Evolutionary conservation across 1,139 yeast genomes (phyloP), one percentile per base, ranked within the genome.

Genomic region (Hemisphaericaspora lyxosophila): DNA sequence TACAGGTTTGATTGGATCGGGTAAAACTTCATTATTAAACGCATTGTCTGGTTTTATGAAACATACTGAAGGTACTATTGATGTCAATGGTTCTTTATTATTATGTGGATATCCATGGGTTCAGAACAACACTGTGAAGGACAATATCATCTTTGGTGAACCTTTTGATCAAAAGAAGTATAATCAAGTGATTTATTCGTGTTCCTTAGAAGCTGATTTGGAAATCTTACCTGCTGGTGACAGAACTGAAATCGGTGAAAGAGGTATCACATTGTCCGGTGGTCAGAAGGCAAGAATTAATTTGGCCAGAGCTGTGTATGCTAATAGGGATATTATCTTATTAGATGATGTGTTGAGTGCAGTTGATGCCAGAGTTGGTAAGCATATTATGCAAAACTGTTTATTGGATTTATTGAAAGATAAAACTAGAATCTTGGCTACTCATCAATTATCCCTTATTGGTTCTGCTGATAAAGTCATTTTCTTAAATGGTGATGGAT

Each of bases 1-100:
- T n/a, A 80, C 86, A 2, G 94, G 94, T 25, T 56, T 77, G 6
- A 80, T 83, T 51, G 92, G 92, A 2, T 68, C 85, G 0, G 94
- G 94, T 34, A 84, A 85, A 50, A 68, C 85, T 0, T 79, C 88
- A 2, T 61, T 84, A 34, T 64, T 84, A 30, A 62, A 64, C 45
- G 80, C 80, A 0, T 49, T 77, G 40, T 63, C 73, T 28, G 88
- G 89, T 0, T 61, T 69, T 34, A 78, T 78, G 83, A 67, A 62
- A 32, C 60, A 67, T 35, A 59, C 57, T 0, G 22, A 46, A 1
- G 83, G 84, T 27, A 26, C 51, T 0, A 53, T 76, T 2, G 55
- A 55, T 38, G 60, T 68, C 3, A 60, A 67, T 45, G 78, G 79
- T 11, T 54, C 62, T 3, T 47, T 60, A 12, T 47, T 70, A 18